phyloP scores from a whole-genome alignment of 139 green algal species.

The Coelastrella sp. region DNA sequence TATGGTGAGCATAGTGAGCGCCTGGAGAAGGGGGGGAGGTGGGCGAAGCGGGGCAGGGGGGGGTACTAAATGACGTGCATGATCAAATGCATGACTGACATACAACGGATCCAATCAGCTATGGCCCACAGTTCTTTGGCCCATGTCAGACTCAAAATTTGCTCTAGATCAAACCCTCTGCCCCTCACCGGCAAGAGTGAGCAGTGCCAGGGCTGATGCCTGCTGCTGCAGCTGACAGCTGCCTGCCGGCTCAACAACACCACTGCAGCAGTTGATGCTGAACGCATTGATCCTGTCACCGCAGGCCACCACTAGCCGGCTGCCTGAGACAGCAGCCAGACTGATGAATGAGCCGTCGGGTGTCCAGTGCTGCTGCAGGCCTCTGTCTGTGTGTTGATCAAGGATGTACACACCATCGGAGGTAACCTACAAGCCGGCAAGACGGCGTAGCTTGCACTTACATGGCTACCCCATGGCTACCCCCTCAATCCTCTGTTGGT shows the following conservation, averaged over 20 bases:
- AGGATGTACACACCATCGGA: slow-evolving; percentile 41
- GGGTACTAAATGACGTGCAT: too few relatives aligned
- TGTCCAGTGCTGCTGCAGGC: neutral
- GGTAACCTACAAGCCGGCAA: slow-evolving; percentile 23
- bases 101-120: too few relatives aligned
- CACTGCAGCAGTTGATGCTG: neutral
- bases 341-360: neutral
- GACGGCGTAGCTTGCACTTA: too few relatives aligned
- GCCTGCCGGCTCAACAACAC: neutral
- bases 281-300: slow-evolving; percentile 19
- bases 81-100: too few relatives aligned
- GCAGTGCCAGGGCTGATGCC: slow-evolving; percentile 36
- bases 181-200: neutral
- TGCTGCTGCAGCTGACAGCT: slow-evolving; percentile 35
- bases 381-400: neutral
- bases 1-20: too few relatives aligned
- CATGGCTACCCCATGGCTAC: too few relatives aligned
- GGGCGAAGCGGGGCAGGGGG: too few relatives aligned
- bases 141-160: too few relatives aligned
- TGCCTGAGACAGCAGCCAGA: slow-evolving; percentile 37
- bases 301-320: slow-evolving; percentile 29
- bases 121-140: too few relatives aligned
- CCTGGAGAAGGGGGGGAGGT: too few relatives aligned
- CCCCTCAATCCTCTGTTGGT: too few relatives aligned
- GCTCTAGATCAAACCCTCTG: neutral